These are phyloP conservation scores for Dionaea muscipula DNA, from an alignment of 179 eudicot species.

Conservation along the genomic window DNA sequence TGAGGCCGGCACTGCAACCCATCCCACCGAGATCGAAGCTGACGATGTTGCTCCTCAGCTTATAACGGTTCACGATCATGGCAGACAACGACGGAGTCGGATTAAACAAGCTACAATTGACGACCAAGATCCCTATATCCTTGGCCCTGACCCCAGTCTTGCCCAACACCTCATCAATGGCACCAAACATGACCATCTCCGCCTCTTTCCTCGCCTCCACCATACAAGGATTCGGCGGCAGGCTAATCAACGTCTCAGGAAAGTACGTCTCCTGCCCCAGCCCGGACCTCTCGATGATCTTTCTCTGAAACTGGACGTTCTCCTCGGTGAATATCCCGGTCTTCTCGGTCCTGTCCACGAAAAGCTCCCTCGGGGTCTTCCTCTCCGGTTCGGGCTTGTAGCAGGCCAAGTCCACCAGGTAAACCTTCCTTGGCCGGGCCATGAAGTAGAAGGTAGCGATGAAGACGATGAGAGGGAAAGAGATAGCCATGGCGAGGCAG, in stretches of 20 bases:
- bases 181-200: constrained; percentile 55
- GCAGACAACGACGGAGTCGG: constrained; percentile 48
- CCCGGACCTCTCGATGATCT: constrained; percentile 45
- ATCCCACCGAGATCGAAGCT: constrained; percentile 51
- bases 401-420: constrained; percentile 33
- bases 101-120: constrained; percentile 30
- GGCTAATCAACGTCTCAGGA: constrained; percentile 23
- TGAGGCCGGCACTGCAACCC: constrained; percentile 59
- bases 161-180: constrained; percentile 37
- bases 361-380: constrained; percentile 25
- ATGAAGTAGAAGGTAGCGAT: constrained; percentile 36
- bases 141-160: constrained; percentile 45
- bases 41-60: constrained; percentile 35
- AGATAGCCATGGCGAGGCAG: constrained; percentile 20
- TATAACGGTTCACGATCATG: constrained; percentile 51
- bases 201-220: constrained; percentile 52
- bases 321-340: constrained; percentile 30
- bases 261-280: constrained; percentile 43
- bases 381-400: constrained; percentile 30
- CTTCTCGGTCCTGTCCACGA: constrained; percentile 23
- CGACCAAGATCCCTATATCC: constrained; percentile 36
- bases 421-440: constrained; percentile 39
- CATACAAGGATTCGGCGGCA: constrained; percentile 38
- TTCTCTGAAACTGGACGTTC: constrained; percentile 38
- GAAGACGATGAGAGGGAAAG: constrained; percentile 36